Evolutionary conservation across 2,329 filamentous ascomycete species (phyloP), one percentile per base, ranked within the genome.

Genomic region (Juglanconis oblonga): DNA sequence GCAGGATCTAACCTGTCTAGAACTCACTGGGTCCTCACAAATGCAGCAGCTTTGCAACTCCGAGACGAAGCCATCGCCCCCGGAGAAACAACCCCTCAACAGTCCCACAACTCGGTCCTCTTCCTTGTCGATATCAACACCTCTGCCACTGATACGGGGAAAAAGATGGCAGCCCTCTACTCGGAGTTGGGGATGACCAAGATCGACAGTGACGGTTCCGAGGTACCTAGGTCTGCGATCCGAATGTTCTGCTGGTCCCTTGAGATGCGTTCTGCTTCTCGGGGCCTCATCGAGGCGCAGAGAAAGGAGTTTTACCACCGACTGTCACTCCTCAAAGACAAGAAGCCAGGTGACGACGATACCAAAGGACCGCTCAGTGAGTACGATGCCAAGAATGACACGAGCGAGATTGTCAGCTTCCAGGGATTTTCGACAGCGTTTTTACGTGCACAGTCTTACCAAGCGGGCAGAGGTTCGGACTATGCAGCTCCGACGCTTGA

Each of bases 181-280:
- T 4, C 9, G 2, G 14, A 52, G 3, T 10, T 58, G 31, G 50
- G 24, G 0, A 31, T 53, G 7, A 47, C 32, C 8, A 48, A 40
- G 11, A 36, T 48, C 2, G 24, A 14, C 5, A 1, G 24, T 4
- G 36, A 53, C 24, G 51, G n/a, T 6, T 24, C 35, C 1, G 36
- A 32, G 7, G 11, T 44, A 11, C n/a, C 14, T 29, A 14, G 17
- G 10, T 35, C 51, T 2, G 57, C 35, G 5, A 38, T 59, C 8
- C 33, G 57, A 3, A 45, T 59, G 45, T 45, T 50, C 13, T 50
- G 35, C 14, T 58, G 57, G 57, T 53, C 40, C 57, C 8, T 45
- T n/a, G 48, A 57, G 9, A 47, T 4, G 10, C 24, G 9, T 3
- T 24, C 36, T 0, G 3, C 14, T n/a, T 3, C 3, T 9, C 10